Conservation (phyloP, 805 yeast genomes). For the Candida easanensis region DNA sequence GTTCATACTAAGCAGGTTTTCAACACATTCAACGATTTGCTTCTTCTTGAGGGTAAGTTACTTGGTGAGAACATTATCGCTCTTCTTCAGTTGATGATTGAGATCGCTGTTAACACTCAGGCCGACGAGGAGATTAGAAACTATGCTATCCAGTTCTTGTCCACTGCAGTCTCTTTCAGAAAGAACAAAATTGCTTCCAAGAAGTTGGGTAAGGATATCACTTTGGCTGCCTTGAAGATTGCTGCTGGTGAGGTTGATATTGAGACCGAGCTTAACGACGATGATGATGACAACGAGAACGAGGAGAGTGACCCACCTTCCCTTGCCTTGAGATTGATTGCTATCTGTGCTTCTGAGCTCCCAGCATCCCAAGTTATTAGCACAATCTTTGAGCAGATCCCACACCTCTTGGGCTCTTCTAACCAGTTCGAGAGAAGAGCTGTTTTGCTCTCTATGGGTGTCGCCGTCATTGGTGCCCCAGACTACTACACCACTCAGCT, state of each 20-base stretch:
- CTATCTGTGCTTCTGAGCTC: conserved; percentile 73
- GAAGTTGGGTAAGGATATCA: conserved; percentile 80
- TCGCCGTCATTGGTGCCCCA: conserved; percentile 89
- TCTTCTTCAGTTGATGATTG: conserved; percentile 70
- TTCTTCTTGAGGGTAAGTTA: conserved; percentile 72
- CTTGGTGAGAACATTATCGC: conserved; percentile 72
- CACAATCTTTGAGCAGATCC: conserved; percentile 68
- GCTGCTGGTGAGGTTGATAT: conserved; percentile 82
- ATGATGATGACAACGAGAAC: conserved; percentile 88
- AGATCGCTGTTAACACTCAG: conserved; percentile 62
- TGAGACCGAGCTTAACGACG: conserved; percentile 69
- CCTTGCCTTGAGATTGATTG: conserved; percentile 76
- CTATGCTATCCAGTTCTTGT: conserved; percentile 80
- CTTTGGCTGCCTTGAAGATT: conserved; percentile 69
- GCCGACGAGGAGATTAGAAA: conserved; percentile 80
- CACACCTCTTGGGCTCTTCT: conserved; percentile 54
- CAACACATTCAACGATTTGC: conserved; percentile 78
- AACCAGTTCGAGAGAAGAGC: conserved; percentile 84
- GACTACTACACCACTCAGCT: conserved; percentile 81
- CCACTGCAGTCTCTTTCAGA: conserved; percentile 74
- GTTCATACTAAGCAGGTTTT: conserved; percentile 73
- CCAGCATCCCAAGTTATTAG: conserved; percentile 91
- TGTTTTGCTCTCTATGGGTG: conserved; percentile 76
- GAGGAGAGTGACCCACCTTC: conserved; percentile 82
- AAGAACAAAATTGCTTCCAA: conserved; percentile 75